phyloP scores from a whole-genome alignment of 805 yeast genomes.

The Schizosaccharomyces octosporus region DNA sequence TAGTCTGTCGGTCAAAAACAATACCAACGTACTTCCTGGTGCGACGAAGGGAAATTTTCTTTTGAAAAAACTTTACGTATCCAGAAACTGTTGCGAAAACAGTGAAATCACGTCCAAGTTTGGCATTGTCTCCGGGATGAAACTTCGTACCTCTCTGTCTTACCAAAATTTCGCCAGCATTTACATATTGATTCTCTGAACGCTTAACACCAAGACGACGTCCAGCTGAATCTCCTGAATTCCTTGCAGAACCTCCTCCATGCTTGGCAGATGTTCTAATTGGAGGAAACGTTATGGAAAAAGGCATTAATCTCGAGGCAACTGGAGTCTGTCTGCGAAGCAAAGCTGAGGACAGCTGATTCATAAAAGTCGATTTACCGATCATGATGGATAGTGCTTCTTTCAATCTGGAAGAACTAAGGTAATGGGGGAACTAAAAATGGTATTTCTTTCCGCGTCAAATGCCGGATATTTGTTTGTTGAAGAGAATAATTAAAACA shows the following conservation, averaged over 20 bases:
- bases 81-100: conserved; percentile 83
- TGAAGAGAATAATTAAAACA: no score
- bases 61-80: conserved; percentile 66
- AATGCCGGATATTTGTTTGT: no score
- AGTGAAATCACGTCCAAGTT: conserved; percentile 72
- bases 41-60: conserved; percentile 76
- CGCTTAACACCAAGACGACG: conserved; percentile 78
- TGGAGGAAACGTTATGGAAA: background rate
- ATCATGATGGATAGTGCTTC: no score
- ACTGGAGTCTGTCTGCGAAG: no score
- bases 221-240: conserved; percentile 85
- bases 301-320: no score
- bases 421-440: no score
- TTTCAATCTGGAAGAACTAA: no score
- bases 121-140: conserved; percentile 76
- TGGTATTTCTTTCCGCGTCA: no score
- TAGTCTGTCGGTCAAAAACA: conserved; percentile 11
- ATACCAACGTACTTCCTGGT: conserved; percentile 67
- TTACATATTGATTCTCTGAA: conserved; percentile 37
- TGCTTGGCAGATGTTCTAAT: conserved; percentile 45
- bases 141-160: conserved; percentile 89
- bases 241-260: conserved; percentile 86
- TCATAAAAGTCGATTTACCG: no score
- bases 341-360: no score
- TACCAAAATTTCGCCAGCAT: conserved; percentile 65